These are phyloP conservation scores for Peribolospora baueri DNA, from an alignment of 768 basidiomycete genomes.

Conservation along the genomic window DNA sequence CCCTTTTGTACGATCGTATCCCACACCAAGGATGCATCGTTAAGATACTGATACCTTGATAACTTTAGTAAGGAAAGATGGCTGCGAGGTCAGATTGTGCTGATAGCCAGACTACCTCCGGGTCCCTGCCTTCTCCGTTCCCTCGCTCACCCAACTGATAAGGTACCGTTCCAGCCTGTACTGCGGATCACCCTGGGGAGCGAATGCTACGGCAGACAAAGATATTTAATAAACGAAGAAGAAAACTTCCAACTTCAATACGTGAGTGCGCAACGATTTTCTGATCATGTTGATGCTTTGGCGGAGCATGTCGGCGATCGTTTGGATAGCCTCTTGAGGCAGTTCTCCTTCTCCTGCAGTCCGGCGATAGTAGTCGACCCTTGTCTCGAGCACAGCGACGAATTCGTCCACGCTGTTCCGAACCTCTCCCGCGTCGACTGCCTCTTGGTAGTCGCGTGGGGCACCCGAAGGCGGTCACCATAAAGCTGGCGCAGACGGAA, in stretches of 20 bases:
- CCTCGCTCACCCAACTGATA: slow-evolving; percentile 38
- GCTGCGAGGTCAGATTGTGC: not conserved
- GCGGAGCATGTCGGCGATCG: too few relatives aligned
- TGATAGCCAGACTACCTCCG: slow-evolving; percentile 10
- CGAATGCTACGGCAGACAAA: slow-evolving; percentile 28
- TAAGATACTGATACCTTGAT: slow-evolving; percentile 11
- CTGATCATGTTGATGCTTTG: too few relatives aligned
- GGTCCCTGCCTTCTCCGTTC: too few relatives aligned
- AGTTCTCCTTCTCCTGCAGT: slow-evolving; percentile 1
- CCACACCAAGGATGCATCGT: slow-evolving; percentile 12
- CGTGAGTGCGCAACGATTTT: slow-evolving; percentile 25
- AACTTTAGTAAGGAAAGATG: slow-evolving; percentile 7
- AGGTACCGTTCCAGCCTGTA: slow-evolving; percentile 65
- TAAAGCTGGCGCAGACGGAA: slow-evolving; percentile 27
- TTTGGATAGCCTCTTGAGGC: slow-evolving; percentile 33
- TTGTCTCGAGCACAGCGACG: slow-evolving; percentile 38
- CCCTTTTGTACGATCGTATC: slow-evolving; percentile 43
- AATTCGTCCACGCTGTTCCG: slow-evolving; percentile 38
- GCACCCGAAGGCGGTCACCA: slow-evolving; percentile 35
- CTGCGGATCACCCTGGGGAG: slow-evolving; percentile 41
- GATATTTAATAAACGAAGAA: not conserved
- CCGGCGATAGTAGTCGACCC: slow-evolving; percentile 15
- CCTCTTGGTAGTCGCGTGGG: slow-evolving; percentile 32
- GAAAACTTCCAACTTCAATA: not conserved
- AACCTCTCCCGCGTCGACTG: slow-evolving; percentile 2